Percentiles rank a stretch among this genome's conserved stretches.
Evolutionary conservation across 2,329 filamentous ascomycete genomes (phyloP).

Genomic region (Nemania sp.): DNA sequence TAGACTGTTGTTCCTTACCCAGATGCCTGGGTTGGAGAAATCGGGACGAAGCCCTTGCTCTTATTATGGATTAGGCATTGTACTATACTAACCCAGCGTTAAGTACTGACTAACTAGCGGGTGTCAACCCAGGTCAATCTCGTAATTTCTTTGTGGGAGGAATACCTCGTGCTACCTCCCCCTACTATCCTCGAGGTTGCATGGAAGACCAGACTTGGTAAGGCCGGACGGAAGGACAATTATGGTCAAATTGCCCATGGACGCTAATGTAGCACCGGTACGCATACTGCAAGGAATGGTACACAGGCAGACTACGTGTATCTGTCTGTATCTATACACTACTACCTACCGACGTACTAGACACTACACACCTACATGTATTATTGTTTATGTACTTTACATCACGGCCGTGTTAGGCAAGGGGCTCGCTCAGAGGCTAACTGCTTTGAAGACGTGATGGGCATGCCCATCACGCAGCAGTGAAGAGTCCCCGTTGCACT

Average conservation of each 20-base stretch:
- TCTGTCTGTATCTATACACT: neutral
- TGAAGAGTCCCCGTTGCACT: neutral
- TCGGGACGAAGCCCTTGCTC: slow-evolving; percentile 37
- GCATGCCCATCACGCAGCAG: slow-evolving; percentile 19
- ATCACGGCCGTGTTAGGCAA: neutral
- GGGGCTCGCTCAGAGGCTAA: slow-evolving; percentile 8
- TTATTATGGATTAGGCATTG: slow-evolving; percentile 26
- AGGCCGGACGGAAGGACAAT: slow-evolving; percentile 20
- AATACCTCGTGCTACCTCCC: neutral
- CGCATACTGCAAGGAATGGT: too few species aligned
- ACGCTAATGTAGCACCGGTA: slow-evolving; percentile 14
- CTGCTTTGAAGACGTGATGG: slow-evolving; percentile 17
- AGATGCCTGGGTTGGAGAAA: slow-evolving; percentile 38
- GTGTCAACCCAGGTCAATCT: slow-evolving; percentile 12
- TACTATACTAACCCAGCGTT: neutral
- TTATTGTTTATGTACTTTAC: slow-evolving; percentile 1
- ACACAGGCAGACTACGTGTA: too few species aligned
- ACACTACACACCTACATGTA: neutral
- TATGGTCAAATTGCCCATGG: slow-evolving; percentile 5
- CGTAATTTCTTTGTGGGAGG: slow-evolving; percentile 15
- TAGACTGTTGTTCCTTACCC: slow-evolving; percentile 39
- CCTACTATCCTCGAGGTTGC: slow-evolving; percentile 28
- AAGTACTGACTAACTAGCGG: neutral
- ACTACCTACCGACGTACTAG: neutral
- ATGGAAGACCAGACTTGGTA: slow-evolving; percentile 36